Evolutionary conservation across 1,284 basidiomycete species (phyloP), one percentile per base, ranked within the genome.

Genomic region (Xanthoconium separans): DNA sequence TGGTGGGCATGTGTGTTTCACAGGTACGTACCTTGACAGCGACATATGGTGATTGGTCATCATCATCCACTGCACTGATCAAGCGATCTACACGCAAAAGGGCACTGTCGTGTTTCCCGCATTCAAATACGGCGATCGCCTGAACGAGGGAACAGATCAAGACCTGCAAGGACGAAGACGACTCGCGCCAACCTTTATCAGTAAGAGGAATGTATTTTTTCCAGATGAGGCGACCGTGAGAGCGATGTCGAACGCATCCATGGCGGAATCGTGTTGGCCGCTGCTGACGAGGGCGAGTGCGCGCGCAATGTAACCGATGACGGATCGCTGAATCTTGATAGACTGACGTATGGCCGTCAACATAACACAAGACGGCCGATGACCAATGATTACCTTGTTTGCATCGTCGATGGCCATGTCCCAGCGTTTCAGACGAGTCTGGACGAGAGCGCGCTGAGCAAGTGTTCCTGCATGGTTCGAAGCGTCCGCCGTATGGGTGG

Each of bases 101-200:
- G 2, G 46, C 55, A 3, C 34, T 24, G 2, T 58, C 39, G 15
- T 49, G 39, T 6, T 34, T 51, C 24, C 55, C 48, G 4, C 34
- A 57, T 36, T 52, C 34, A 27, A 55, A 55, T 18, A 37, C 24
- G n/a, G 51, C 4, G 6, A 51, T 29, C 2, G 55, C 55, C 55
- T 57, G 18, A 8, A 2, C 11, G 11, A 16, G 11, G 18, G 16
- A n/a, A 37, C 29, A 22, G n/a, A 37, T 18, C 4, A 11, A 9
- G n/a, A 31, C 13, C 0, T 1, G 12, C 6, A 7, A 24, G 22
- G 9, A 47, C 9, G 3, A 27, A 16, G 3, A n/a, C 9, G 24
- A 6, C 15, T 3, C 1, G 4, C 6, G 13, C 37, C 37, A 27
- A 42, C 56, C 47, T 55, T 57, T 45, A 57, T 45, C n/a, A 58